phyloP scores from a whole-genome alignment of 805 yeast species.

The Ogataea pilisensis region DNA sequence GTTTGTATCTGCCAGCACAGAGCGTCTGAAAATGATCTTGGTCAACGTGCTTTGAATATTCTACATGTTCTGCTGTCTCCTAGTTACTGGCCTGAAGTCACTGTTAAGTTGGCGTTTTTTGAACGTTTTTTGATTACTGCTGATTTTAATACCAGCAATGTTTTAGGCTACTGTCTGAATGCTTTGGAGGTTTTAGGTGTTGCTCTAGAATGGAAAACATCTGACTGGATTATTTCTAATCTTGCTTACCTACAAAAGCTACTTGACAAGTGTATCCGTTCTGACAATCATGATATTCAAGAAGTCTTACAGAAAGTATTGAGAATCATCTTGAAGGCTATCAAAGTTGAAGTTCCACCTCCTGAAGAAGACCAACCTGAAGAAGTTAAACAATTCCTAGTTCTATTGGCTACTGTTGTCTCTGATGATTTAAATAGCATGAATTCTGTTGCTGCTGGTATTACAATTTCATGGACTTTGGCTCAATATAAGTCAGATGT shows the following conservation, averaged over 20 bases:
- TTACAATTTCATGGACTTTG: conserved; percentile 76
- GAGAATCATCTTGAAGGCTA: conserved; percentile 62
- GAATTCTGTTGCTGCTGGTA: conserved; percentile 83
- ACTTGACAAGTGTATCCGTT: conserved; percentile 74
- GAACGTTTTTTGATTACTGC: conserved; percentile 81
- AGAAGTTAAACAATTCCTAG: conserved; percentile 58
- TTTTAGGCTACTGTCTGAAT: conserved; percentile 77
- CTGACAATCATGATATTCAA: conserved; percentile 84
- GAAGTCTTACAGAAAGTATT: conserved; percentile 76
- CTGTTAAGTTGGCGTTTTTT: conserved; percentile 81
- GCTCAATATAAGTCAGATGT: conserved; percentile 69
- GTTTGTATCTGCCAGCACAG: conserved; percentile 83
- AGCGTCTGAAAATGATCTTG: conserved; percentile 78
- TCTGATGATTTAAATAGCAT: conserved; percentile 71
- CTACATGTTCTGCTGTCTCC: conserved; percentile 69
- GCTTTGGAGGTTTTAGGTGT: conserved; percentile 87
- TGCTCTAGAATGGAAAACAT: conserved; percentile 70
- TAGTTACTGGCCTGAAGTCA: conserved; percentile 80
- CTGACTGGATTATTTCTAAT: conserved; percentile 76
- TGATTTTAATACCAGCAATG: conserved; percentile 64
- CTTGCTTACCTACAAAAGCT: conserved; percentile 65
- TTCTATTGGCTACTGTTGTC: conserved; percentile 59
- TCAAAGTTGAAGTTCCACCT: conserved; percentile 41
- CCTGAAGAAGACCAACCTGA: conserved; percentile 54
- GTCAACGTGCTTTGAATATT: conserved; percentile 76